Conservation (phyloP, 1,139 yeast genomes). For the Candida neerlandica region DNA sequence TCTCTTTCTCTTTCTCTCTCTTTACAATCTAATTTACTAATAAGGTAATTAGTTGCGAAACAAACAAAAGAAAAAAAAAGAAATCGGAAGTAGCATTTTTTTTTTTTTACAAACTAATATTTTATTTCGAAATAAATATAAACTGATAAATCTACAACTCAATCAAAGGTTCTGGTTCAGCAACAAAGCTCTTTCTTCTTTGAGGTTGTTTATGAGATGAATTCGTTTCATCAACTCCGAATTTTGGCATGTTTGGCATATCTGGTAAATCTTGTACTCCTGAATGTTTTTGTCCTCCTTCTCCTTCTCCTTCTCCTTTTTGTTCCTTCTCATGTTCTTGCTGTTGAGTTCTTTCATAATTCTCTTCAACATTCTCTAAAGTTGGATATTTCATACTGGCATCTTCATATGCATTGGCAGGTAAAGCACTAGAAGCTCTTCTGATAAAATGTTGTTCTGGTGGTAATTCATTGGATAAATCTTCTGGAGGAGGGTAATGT, state of each 20-base stretch:
- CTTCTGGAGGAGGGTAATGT: constrained; percentile 18
- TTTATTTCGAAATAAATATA: background rate
- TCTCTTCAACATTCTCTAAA: constrained; percentile 21
- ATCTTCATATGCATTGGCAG: constrained; percentile 20
- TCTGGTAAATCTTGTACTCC: constrained; percentile 13
- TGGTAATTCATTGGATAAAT: constrained; percentile 12
- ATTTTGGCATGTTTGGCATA: constrained; percentile 15
- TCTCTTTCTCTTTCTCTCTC: too few species aligned
- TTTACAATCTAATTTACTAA: too few species aligned
- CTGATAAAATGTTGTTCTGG: constrained; percentile 15
- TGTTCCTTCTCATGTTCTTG: too few species aligned
- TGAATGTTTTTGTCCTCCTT: background rate
- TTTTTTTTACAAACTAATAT: too few species aligned
- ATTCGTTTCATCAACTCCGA: constrained; percentile 6
- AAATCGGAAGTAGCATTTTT: background rate
- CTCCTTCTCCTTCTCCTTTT: too few species aligned
- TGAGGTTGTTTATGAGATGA: background rate
- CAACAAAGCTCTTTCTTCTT: constrained; percentile 15
- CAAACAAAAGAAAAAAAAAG: background rate
- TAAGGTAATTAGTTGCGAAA: background rate
- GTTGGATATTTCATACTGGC: constrained; percentile 25
- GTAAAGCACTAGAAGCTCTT: constrained; percentile 16
- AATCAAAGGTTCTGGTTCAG: constrained; percentile 41
- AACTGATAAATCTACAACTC: constrained; percentile 25
- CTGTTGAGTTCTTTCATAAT: constrained; percentile 8